A percentile compares a stretch with the other conserved stretches of the same genome.
These are phyloP conservation scores for Hypoxylon sp. DNA, from an alignment of 2,329 filamentous ascomycete genomes.

Conservation along the genomic window DNA sequence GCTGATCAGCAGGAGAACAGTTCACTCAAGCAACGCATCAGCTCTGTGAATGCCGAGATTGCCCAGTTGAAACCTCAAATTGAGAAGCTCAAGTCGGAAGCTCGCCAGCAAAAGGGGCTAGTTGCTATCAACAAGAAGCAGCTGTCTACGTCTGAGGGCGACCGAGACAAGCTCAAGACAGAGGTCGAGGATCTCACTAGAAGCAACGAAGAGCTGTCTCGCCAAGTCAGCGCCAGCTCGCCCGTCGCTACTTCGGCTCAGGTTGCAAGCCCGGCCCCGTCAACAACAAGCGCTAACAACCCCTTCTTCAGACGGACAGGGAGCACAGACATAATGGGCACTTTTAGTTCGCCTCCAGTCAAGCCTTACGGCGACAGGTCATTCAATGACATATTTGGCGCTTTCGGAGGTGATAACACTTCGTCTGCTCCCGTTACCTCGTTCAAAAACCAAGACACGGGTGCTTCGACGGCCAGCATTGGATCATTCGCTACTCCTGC, in stretches of 20 bases:
- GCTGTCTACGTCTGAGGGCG: slow-evolving; percentile 84
- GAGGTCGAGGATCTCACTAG: slow-evolving; percentile 76
- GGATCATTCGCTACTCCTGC: slow-evolving; percentile 62
- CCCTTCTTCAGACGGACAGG: slow-evolving; percentile 86
- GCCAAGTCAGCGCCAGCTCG: slow-evolving; percentile 61
- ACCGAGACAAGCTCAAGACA: slow-evolving; percentile 84
- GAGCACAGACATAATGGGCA: slow-evolving; percentile 66
- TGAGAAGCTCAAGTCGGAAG: slow-evolving; percentile 91
- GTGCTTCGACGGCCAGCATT: slow-evolving; percentile 61
- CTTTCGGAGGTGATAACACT: slow-evolving; percentile 58
- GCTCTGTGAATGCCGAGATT: slow-evolving; percentile 82
- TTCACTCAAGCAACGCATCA: slow-evolving; percentile 85
- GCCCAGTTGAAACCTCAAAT: slow-evolving; percentile 85
- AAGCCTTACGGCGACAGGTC: slow-evolving; percentile 66
- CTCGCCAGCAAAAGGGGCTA: slow-evolving; percentile 92
- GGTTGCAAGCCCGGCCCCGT: slow-evolving; percentile 74
- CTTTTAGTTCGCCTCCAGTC: slow-evolving; percentile 58
- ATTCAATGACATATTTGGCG: slow-evolving; percentile 88
- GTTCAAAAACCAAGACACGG: slow-evolving; percentile 69
- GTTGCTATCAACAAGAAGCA: slow-evolving; percentile 99
- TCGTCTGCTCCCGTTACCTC: slow-evolving; percentile 60
- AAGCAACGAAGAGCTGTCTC: slow-evolving; percentile 65
- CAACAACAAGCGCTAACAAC: slow-evolving; percentile 81
- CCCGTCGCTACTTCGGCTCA: slow-evolving; percentile 54
- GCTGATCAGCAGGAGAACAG: slow-evolving; percentile 90